Percentiles rank a stretch among this genome's conserved stretches.
These are phyloP conservation scores for Ophiostoma piceae DNA, from an alignment of 2,329 filamentous ascomycete species.

Conservation along the genomic window DNA sequence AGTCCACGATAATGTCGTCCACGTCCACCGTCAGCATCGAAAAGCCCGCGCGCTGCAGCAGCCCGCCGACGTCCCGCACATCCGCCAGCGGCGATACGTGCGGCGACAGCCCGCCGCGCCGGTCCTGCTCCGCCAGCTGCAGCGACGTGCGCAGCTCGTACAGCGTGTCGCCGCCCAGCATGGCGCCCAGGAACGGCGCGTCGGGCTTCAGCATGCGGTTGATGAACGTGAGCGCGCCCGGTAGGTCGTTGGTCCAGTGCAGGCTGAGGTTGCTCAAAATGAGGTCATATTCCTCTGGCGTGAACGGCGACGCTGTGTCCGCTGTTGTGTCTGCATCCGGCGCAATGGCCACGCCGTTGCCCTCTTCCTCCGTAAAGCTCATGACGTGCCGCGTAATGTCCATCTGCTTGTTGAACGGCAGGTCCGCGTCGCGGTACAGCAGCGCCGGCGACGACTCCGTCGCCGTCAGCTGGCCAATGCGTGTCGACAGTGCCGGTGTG, in stretches of 20 bases:
- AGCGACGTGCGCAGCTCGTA: constrained; percentile 90
- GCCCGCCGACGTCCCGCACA: constrained; percentile 81
- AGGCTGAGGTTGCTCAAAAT: constrained; percentile 83
- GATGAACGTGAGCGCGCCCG: constrained; percentile 75
- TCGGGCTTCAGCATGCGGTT: constrained; percentile 87
- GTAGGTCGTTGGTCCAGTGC: constrained; percentile 97
- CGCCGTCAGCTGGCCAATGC: constrained; percentile 70
- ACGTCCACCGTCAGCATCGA: constrained; percentile 95
- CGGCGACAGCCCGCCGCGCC: constrained; percentile 83
- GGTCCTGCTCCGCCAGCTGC: constrained; percentile 85
- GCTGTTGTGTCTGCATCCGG: not conserved
- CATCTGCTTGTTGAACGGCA: constrained; percentile 69
- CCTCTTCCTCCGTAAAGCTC: constrained; percentile 53
- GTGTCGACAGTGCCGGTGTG: constrained; percentile 61
- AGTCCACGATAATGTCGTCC: constrained; percentile 95
- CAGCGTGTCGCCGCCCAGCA: constrained; percentile 91
- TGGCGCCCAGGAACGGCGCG: constrained; percentile 85
- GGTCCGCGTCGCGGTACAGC: constrained; percentile 71
- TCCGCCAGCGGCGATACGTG: constrained; percentile 90
- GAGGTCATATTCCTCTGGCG: constrained; percentile 74
- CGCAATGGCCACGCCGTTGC: constrained; percentile 16
- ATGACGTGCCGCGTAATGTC: constrained; percentile 70
- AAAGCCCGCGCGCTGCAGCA: constrained; percentile 83
- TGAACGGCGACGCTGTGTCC: constrained; percentile 46
- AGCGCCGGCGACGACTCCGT: constrained; percentile 74